A percentile compares a stretch with the other conserved stretches of the same genome.
Evolutionary conservation across 2,329 filamentous ascomycete species (phyloP).

Genomic region (Fusarium succisae): DNA sequence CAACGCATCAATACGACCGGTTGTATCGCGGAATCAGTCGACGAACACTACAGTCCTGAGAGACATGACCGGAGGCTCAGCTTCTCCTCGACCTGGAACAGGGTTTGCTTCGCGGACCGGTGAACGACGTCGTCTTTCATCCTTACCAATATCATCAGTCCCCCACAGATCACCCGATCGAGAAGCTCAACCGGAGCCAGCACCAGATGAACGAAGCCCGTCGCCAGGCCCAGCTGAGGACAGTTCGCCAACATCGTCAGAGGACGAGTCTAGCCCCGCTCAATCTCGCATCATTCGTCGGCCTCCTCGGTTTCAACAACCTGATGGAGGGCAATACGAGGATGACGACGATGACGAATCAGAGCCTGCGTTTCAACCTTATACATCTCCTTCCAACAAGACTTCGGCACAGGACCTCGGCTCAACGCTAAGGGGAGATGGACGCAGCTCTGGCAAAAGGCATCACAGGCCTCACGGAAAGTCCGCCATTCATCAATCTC

Average conservation of each 20-base stretch:
- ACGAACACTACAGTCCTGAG: constrained; percentile 55
- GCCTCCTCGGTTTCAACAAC: constrained; percentile 61
- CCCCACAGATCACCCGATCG: constrained; percentile 37
- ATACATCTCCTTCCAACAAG: constrained; percentile 50
- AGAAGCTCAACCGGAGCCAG: constrained; percentile 17
- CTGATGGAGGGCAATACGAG: constrained; percentile 50
- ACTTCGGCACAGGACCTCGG: constrained; percentile 57
- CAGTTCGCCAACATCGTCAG: constrained; percentile 54
- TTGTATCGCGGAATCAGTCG: constrained; percentile 59
- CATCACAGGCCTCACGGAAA: constrained; percentile 44
- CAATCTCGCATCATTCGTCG: constrained; percentile 69
- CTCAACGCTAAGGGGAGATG: constrained; percentile 62
- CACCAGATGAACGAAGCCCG: constrained; percentile 36
- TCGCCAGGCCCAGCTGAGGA: constrained; percentile 52
- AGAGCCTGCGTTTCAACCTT: constrained; percentile 65
- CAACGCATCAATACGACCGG: constrained; percentile 55
- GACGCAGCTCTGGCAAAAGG: constrained; percentile 47
- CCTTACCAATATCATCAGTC: constrained; percentile 52
- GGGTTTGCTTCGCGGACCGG: constrained; percentile 19
- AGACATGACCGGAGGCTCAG: constrained; percentile 45
- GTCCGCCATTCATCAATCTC: constrained; percentile 56
- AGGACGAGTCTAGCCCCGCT: constrained; percentile 61
- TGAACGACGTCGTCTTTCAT: constrained; percentile 56
- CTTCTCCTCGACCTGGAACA: constrained; percentile 44
- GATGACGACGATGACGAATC: constrained; percentile 66